Evolutionary conservation across 225 moss, liverwort and hornwort species (phyloP).

Genomic region (Neckera pumila): DNA sequence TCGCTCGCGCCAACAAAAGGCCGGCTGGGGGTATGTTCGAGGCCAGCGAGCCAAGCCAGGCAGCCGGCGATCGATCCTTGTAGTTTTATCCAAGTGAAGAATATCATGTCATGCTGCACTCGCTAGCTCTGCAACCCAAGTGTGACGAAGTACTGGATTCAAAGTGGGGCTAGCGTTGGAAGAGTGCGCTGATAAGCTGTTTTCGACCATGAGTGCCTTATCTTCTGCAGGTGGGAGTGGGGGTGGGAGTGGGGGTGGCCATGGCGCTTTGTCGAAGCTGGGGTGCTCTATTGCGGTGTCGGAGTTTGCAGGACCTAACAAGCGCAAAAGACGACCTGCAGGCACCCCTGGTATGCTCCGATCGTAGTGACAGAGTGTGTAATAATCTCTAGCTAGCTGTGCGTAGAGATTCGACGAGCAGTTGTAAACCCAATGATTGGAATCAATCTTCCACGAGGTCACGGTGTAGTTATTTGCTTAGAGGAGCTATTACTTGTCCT

Average conservation of each 20-base stretch:
- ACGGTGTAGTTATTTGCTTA: background rate
- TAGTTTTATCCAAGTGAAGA: background rate
- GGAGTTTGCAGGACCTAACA: constrained; percentile 11
- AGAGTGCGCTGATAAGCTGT: background rate
- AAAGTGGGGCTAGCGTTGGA: background rate
- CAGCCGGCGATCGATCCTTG: background rate
- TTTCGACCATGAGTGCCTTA: constrained; percentile 18
- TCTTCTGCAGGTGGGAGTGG: background rate
- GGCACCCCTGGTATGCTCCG: constrained; percentile 39
- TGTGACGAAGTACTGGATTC: background rate
- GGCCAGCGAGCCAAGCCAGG: background rate
- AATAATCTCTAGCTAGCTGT: background rate
- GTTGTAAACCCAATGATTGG: background rate
- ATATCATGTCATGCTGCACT: background rate
- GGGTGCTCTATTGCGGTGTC: background rate
- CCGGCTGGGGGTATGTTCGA: background rate
- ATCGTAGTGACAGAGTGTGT: background rate
- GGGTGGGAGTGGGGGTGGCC: background rate
- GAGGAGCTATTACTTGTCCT: background rate
- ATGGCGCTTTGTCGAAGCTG: constrained; percentile 10
- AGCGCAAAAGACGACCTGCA: constrained; percentile 45
- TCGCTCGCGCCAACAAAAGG: background rate
- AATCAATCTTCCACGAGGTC: background rate
- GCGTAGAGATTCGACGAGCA: background rate
- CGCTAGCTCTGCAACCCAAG: background rate